Percentiles rank a stretch among this genome's conserved stretches.
Conservation (phyloP, 805 yeast genomes). For the Kuraishia floccosa region DNA sequence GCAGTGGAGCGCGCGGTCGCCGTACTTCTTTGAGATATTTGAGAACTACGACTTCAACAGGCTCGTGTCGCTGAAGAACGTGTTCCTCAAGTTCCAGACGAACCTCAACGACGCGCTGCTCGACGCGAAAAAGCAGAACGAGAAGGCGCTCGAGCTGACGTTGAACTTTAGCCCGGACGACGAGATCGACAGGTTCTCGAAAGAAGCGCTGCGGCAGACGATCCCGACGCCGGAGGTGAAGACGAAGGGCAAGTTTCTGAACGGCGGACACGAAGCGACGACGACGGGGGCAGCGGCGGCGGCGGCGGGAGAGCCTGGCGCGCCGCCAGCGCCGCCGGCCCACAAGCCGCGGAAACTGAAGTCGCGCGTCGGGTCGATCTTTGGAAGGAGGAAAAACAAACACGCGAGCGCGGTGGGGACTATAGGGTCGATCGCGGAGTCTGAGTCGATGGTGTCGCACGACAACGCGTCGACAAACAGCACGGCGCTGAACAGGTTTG, state of each 20-base stretch:
- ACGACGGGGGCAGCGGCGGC: conserved; percentile 1
- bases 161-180: conserved; percentile 51
- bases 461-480: conserved; percentile 4
- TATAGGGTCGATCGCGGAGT: conserved; percentile 20
- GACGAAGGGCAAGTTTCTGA: not conserved
- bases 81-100: conserved; percentile 55
- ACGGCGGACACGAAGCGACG: not conserved
- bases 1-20: conserved; percentile 72
- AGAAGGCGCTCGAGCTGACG: conserved; percentile 52
- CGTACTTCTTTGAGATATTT: conserved; percentile 62
- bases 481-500: not conserved
- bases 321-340: conserved; percentile 12
- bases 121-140: conserved; percentile 36
- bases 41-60: conserved; percentile 61
- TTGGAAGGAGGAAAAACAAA: conserved; percentile 43
- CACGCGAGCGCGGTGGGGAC: conserved; percentile 7
- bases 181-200: conserved; percentile 48
- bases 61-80: conserved; percentile 49
- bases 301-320: not conserved
- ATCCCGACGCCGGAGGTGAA: not conserved
- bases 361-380: conserved; percentile 68
- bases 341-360: conserved; percentile 31
- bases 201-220: conserved; percentile 10
- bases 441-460: conserved; percentile 14
- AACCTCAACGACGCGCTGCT: conserved; percentile 42